Percentiles rank a stretch among this genome's conserved stretches.
phyloP scores from a whole-genome alignment of 1,284 basidiomycete genomes.

The Trichosporon faecale region DNA sequence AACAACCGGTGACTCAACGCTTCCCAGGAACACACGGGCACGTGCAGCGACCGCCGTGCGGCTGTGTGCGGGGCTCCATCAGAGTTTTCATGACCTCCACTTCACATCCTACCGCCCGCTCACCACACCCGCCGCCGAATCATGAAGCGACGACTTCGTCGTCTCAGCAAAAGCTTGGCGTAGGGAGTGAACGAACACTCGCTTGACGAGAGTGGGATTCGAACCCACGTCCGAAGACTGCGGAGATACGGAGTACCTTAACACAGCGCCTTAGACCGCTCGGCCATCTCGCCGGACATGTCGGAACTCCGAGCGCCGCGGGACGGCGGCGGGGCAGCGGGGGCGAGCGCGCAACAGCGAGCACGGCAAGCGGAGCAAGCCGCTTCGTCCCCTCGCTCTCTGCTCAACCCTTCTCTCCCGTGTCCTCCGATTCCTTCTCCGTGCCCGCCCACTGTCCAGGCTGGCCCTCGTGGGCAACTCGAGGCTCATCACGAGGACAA shows the following conservation, averaged over 20 bases:
- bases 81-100: neutral
- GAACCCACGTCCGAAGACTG: neutral
- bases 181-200: neutral
- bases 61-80: no score
- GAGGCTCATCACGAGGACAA: no score
- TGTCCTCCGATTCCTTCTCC: no score
- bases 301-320: neutral
- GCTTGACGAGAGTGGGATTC: neutral
- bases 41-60: no score
- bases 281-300: constrained; percentile 17
- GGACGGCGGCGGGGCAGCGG: neutral
- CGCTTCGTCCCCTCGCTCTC: no score
- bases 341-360: neutral
- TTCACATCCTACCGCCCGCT: neutral
- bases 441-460: no score
- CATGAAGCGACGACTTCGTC: neutral
- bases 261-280: constrained; percentile 25
- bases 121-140: neutral
- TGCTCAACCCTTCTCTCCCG: no score
- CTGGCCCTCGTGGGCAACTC: no score
- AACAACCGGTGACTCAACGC: no score
- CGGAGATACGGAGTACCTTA: constrained; percentile 12
- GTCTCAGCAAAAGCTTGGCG: neutral
- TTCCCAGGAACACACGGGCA: no score
- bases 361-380: no score